phyloP scores from a whole-genome alignment of 148 eudicot genomes.

The Spergularia bocconei region DNA sequence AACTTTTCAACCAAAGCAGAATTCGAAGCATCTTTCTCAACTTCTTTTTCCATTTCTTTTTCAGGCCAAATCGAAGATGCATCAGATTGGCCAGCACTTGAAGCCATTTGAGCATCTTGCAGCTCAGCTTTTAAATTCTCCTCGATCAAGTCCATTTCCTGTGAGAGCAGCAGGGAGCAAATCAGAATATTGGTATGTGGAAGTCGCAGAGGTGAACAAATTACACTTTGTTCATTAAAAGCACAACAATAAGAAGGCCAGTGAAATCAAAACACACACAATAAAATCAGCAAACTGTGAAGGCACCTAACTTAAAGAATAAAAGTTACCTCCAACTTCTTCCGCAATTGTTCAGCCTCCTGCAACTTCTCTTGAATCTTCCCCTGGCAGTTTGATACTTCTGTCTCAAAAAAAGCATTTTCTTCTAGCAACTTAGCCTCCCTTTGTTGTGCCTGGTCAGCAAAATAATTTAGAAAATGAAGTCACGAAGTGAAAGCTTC shows the following conservation, averaged over 20 bases:
- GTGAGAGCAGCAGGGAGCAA: constrained; percentile 5
- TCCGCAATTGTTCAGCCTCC: constrained; percentile 57
- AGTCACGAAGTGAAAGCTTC: constrained; percentile 11
- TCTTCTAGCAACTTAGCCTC: constrained; percentile 69
- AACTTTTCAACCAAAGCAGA: constrained; percentile 52
- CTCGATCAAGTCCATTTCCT: constrained; percentile 75
- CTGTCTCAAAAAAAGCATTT: constrained; percentile 75
- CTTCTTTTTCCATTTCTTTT: constrained; percentile 28
- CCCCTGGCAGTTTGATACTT: constrained; percentile 60
- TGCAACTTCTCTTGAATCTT: constrained; percentile 78
- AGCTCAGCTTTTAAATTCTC: constrained; percentile 54
- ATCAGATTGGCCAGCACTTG: constrained; percentile 30
- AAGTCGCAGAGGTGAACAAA: constrained; percentile 2
- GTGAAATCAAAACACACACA: neutral
- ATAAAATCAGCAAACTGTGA: constrained; percentile 3
- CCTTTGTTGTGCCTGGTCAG: constrained; percentile 68
- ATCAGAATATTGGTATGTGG: neutral
- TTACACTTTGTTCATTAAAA: neutral
- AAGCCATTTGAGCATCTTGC: constrained; percentile 46
- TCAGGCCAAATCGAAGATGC: constrained; percentile 26
- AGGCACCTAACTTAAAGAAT: neutral
- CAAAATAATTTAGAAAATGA: constrained; percentile 15
- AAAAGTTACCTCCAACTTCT: constrained; percentile 61
- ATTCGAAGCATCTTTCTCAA: constrained; percentile 43
- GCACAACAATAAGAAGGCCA: neutral